phyloP scores from a whole-genome alignment of 1,139 yeast species.

The Kodamaea alishanica region DNA sequence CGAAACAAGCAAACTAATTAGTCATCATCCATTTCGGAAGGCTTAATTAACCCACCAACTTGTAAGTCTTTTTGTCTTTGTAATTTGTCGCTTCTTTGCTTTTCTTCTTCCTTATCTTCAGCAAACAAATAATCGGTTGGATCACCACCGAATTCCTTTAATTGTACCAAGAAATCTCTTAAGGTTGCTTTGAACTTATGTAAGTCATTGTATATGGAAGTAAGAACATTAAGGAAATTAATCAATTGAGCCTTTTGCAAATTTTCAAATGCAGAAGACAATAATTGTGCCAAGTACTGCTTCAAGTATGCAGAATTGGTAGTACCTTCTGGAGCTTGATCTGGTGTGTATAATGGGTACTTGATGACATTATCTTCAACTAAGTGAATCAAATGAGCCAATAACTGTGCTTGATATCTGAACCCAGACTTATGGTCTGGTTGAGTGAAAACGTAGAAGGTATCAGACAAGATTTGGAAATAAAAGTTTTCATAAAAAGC shows the following conservation, averaged over 20 bases:
- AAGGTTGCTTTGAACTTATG: conserved; percentile 76
- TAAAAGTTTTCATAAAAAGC: conserved; percentile 87
- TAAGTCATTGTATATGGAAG: conserved; percentile 69
- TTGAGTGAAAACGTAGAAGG: conserved; percentile 90
- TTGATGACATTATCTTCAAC: conserved; percentile 74
- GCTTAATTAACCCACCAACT: conserved; percentile 92
- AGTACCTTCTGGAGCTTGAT: conserved; percentile 80
- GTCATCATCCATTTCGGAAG: conserved; percentile 86
- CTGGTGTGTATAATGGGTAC: conserved; percentile 70
- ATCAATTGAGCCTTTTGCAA: conserved; percentile 78
- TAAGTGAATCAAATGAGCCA: conserved; percentile 79
- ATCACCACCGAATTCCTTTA: conserved; percentile 94
- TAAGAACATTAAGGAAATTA: conserved; percentile 74
- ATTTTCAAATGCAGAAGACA: conserved; percentile 86
- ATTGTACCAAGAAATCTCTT: conserved; percentile 94
- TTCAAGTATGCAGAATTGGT: conserved; percentile 74
- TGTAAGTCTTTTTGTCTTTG: conserved; percentile 81
- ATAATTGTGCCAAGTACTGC: conserved; percentile 77
- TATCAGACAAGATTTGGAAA: conserved; percentile 85
- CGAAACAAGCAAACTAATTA: too few species aligned
- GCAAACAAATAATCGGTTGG: conserved; percentile 90
- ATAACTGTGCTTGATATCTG: conserved; percentile 77
- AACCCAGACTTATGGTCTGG: conserved; percentile 98
- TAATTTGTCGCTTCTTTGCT: conserved; percentile 59
- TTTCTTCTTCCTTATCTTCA: conserved; percentile 84